These are phyloP conservation scores for Dipodascus geniculatus DNA, from an alignment of 805 yeast genomes.

Conservation along the genomic window DNA sequence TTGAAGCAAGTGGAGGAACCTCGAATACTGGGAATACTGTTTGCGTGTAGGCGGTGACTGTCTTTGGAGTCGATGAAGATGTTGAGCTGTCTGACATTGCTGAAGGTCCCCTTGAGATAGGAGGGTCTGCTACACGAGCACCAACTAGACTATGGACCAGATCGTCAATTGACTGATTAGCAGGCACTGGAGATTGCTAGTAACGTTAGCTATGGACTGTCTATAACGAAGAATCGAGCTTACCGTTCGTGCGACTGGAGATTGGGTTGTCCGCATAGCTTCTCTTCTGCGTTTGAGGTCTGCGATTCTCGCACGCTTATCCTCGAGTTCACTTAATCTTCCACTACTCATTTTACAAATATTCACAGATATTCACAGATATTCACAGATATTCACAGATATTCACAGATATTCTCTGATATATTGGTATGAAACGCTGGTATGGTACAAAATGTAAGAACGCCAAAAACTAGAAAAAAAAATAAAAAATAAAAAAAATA, in stretches of 20 bases:
- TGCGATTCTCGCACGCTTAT: slow-evolving; percentile 38
- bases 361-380: no score
- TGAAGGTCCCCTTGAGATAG: slow-evolving; percentile 1
- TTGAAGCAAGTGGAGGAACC: background rate
- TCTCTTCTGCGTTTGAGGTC: slow-evolving; percentile 40
- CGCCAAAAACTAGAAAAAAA: background rate
- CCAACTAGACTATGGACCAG: slow-evolving; percentile 19
- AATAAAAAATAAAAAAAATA: no score
- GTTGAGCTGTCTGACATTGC: slow-evolving; percentile 4
- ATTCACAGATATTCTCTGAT: no score
- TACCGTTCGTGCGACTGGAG: slow-evolving; percentile 3
- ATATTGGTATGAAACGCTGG: background rate
- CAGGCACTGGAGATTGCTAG: slow-evolving; percentile 1
- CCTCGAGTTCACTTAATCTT: slow-evolving; percentile 36
- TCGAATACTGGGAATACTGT: background rate
- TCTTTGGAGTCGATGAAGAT: slow-evolving; percentile 3
- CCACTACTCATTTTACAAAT: slow-evolving; percentile 19
- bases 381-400: no score
- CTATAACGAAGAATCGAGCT: background rate
- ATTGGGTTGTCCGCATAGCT: slow-evolving; percentile 13
- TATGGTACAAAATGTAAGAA: background rate
- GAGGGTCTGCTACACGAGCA: slow-evolving; percentile 1
- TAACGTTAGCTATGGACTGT: no score
- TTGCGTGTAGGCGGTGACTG: background rate
- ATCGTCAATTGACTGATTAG: slow-evolving; percentile 17